Base-by-base conservation (phyloP, 805 yeast species). In the Clavispora santaluciae region DNA sequence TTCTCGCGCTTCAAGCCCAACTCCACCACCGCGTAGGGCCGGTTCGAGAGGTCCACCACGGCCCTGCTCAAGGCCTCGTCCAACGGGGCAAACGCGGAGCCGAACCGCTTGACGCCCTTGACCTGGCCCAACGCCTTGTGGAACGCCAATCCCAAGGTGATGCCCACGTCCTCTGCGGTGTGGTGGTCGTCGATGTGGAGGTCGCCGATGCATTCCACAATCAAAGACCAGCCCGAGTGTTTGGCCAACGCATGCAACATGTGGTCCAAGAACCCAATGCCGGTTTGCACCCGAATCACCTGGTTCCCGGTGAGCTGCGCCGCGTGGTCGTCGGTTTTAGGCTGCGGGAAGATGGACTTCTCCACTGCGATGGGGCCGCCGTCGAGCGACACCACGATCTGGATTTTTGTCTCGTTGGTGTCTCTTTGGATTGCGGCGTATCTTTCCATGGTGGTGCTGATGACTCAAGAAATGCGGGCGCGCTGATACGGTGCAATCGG, bases 171-270 rank as follows among this genome's bases (percentile, higher is more conserved):
- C 63, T 93, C 99, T 4, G 96, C 84, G 1, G 95, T 81, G 65
- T 93, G 99, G 63, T 93, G 99, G 64, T 93, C 99, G 63, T 93
- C 99, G 40, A 93, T 90, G 63, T 89, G 95, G 52, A 89, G 69
- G 61, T 93, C 99, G 34, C 99, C 99, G 43, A 83, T 76, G 64
- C 98, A 91, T 59, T 85, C 95, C 15, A 93, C 76, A 24, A 86
- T 71, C 42, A 93, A 59, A 10, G 96, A 86, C 99, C 98, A 93
- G 13, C 98, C 98, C 1, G 95, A 73, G 64, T 93, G 99, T 58
- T 93, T 93, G 29, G 98, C 96, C 53, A 93, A 71, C 0, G 99
- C 99, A 56, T 91, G 96, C 36, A 93, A 70, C 99, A 93, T 93
- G 64, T 93, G 99, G 68, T 93, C 98, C 43, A 91, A 67, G 59